Percentiles rank a stretch among this genome's conserved stretches.
Conservation (phyloP, 495 filamentous ascomycete species). For the Pseudomonodictys pantanalensis region DNA sequence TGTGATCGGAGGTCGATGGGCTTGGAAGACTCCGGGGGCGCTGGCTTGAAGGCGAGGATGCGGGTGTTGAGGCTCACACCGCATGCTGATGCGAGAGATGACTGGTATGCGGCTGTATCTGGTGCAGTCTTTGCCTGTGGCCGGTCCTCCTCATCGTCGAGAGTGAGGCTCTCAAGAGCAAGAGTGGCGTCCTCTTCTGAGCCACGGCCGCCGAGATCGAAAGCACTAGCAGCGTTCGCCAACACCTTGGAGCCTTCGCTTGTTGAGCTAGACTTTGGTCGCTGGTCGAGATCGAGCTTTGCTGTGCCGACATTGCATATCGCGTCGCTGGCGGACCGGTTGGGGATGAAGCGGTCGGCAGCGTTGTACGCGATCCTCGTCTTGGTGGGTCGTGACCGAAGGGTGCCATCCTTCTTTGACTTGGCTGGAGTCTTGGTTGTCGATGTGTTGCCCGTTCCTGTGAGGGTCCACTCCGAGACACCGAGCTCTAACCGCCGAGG, state of each 20-base stretch:
- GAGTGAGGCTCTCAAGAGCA: slow-evolving; percentile 71
- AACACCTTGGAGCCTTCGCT: slow-evolving; percentile 68
- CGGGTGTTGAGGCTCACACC: slow-evolving; percentile 89
- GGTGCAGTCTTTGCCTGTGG: slow-evolving; percentile 75
- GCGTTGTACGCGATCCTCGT: slow-evolving; percentile 74
- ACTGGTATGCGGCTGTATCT: slow-evolving; percentile 85
- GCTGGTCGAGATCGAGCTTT: slow-evolving; percentile 64
- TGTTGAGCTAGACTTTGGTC: slow-evolving; percentile 62
- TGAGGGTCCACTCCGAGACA: slow-evolving; percentile 87
- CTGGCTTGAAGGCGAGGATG: slow-evolving; percentile 98
- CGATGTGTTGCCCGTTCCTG: slow-evolving; percentile 66
- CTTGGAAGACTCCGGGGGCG: slow-evolving; percentile 92
- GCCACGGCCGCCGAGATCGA: slow-evolving; percentile 60
- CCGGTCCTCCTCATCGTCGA: slow-evolving; percentile 58
- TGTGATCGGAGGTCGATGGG: slow-evolving; percentile 95
- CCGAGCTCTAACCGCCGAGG: slow-evolving; percentile 84
- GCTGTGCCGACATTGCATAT: slow-evolving; percentile 75
- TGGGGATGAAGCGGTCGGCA: slow-evolving; percentile 96
- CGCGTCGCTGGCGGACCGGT: slow-evolving; percentile 82
- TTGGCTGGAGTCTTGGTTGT: slow-evolving; percentile 72
- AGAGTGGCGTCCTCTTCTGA: slow-evolving; percentile 74
- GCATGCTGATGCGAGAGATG: slow-evolving; percentile 85
- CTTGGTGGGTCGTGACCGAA: slow-evolving; percentile 67
- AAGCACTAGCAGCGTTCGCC: slow-evolving; percentile 57
- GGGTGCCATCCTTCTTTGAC: slow-evolving; percentile 57